Conservation (phyloP, 2,329 filamentous ascomycete species). For the Alternaria infectoria region DNA sequence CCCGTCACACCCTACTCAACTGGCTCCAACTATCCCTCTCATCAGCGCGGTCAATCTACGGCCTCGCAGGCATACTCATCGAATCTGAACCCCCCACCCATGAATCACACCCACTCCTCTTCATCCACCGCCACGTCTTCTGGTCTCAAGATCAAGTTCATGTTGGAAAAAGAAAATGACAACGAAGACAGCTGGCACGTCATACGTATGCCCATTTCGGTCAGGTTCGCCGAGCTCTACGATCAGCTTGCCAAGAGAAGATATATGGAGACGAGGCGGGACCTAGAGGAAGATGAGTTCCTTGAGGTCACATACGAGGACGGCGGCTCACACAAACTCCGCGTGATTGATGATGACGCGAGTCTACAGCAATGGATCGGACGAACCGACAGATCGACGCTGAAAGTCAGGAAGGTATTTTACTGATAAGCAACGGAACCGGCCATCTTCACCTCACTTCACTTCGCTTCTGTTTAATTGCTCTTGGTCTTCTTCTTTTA, state of each 20-base stretch:
- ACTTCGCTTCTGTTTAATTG: conserved; percentile 3
- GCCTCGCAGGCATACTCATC: conserved; percentile 39
- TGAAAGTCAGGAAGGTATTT: no score
- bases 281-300: no score
- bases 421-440: neutral
- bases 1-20: conserved; percentile 46
- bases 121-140: conserved; percentile 44
- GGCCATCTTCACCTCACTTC: neutral
- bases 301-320: no score
- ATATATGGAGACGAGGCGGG: conserved; percentile 61
- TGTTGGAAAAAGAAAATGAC: no score
- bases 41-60: conserved; percentile 50
- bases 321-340: no score
- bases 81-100: conserved; percentile 41
- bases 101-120: conserved; percentile 48
- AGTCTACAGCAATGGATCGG: no score
- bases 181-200: conserved; percentile 45
- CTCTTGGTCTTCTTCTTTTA: conserved; percentile 5
- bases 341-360: no score
- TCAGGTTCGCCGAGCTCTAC: conserved; percentile 76
- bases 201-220: conserved; percentile 83
- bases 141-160: conserved; percentile 73
- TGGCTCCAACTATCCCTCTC: conserved; percentile 48
- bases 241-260: conserved; percentile 80
- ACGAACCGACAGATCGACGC: no score